Evolutionary conservation across 208 protist species (phyloP), one percentile per base, ranked within the genome.

Genomic region (Crithidia fasciculata): DNA sequence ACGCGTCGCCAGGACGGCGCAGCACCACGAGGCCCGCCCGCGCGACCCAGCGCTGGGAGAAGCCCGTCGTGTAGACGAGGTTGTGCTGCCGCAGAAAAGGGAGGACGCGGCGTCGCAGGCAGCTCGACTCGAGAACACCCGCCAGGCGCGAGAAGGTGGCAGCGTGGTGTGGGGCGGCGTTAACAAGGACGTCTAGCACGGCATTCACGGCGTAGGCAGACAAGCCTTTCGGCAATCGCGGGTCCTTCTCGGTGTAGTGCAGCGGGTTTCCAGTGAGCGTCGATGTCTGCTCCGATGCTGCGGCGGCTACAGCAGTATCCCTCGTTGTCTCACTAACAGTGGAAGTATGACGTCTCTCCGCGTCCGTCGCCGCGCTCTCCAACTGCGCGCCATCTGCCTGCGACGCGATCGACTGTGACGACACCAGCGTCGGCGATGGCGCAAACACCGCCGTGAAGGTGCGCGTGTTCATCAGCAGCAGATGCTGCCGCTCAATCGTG

Each of bases 11-110:
- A 3, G 65, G 72, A 39, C 71, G 59, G 13, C 71, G 53, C 49
- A 93, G 74, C 3, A 75, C 76, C 18, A 96, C 83, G 60, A 96
- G 80, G 53, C 90, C 92, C 37, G 93, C 57, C 28, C 90, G 89
- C 54, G 58, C 53, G 28, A 56, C 67, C 8, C 79, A 74, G 5
- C 72, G 66, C 39, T 71, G 58, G 2, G 74, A 81, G 28, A 86
- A 52, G 10, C 87, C 89, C 8, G 87, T 93, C 4, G 89, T 94
- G 58, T 72, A 64, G 13, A 94, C 55, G 37, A 63, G 67, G 3
- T 76, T 63, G 12, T 69, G 62, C n/a, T 60, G 53, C 12, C 83
- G 83, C 37, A 96, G 78, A 18, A 88, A 81, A 0, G 89, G 90
- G 44, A 96, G 52, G 16, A 94, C 54, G 18, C 89, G 85, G 6